Evolutionary conservation across 768 basidiomycete species (phyloP).

Genomic region (Trametes meyenii): DNA sequence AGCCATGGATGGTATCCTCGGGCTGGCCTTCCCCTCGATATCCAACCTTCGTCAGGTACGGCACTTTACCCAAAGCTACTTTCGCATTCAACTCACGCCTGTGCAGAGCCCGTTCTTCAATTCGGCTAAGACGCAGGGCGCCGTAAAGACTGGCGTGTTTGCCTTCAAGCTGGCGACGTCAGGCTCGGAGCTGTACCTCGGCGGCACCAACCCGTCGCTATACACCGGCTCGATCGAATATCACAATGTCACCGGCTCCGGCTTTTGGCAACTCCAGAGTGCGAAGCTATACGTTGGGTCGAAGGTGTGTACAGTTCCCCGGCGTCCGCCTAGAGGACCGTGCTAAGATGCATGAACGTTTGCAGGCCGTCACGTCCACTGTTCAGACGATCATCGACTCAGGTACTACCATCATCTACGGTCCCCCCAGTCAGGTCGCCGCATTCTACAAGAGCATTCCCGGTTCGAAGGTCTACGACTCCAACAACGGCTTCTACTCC

Average conservation of each 20-base stretch:
- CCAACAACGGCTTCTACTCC: constrained; percentile 30
- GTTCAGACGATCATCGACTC: constrained; percentile 32
- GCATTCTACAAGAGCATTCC: constrained; percentile 33
- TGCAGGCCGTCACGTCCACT: constrained; percentile 4
- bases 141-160: constrained; percentile 27
- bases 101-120: constrained; percentile 27
- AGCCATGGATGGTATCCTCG: constrained; percentile 29
- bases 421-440: constrained; percentile 26
- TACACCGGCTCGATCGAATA: constrained; percentile 38
- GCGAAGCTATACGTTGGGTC: constrained; percentile 17
- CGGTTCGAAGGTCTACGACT: constrained; percentile 25
- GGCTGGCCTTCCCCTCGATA: constrained; percentile 28
- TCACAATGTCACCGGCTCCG: constrained; percentile 27
- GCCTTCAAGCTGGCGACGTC: constrained; percentile 33
- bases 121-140: constrained; percentile 24
- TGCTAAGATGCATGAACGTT: background rate
- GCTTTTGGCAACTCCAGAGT: constrained; percentile 33
- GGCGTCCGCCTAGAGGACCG: background rate
- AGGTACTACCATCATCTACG: constrained; percentile 38
- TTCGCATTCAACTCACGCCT: background rate
- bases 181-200: constrained; percentile 39
- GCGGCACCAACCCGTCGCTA: constrained; percentile 38
- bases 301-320: background rate
- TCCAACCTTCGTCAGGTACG: constrained; percentile 19
- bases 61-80: background rate